Evolutionary conservation across 2,329 filamentous ascomycete genomes (phyloP), one percentile per base, ranked within the genome.

Genomic region (Trichoderma simmonsii): DNA sequence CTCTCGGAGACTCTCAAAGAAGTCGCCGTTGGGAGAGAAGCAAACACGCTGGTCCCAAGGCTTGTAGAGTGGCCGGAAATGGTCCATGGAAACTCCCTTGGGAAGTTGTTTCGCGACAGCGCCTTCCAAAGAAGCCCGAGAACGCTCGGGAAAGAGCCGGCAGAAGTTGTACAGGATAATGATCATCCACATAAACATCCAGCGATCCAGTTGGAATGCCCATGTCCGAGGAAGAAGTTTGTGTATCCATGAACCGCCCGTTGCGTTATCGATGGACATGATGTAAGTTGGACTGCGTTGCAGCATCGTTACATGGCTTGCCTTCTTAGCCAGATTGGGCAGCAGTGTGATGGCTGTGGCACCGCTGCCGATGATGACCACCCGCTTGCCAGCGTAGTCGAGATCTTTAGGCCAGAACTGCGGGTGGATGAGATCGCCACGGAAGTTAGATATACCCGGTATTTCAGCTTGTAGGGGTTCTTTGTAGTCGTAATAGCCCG

Each of bases 21-120:
- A 85, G 74, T 86, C 85, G 0, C 83, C 83, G 32, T 85, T 81
- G 21, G 81, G 78, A 1, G 77, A 87, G 34, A 90, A 82, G 75
- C 91, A 93, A 21, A 94, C 81, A 1, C 92, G 87, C 76, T 94
- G 92, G 69, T 93, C 86, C 89, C 91, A 90, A 0, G 88, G 88
- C 6, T 85, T 84, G 71, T 90, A 90, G 1, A 78, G 77, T 0
- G 87, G 87, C 24, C 82, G 81, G 80, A 89, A 89, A 76, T 90
- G 84, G 1, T 18, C 36, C 36, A 39, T 39, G 3, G 36, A 39
- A 18, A 39, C 15, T 18, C 36, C 36, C 15, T 18, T 75, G 0
- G 89, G 89, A 0, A 91, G 82, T 36, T 86, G 82, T 18, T 77
- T 77, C 24, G 79, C 77, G 1, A 86, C 84, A 36, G 78, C 78